Base-by-base conservation (phyloP, 805 yeast genomes). In the Candida corydali region DNA sequence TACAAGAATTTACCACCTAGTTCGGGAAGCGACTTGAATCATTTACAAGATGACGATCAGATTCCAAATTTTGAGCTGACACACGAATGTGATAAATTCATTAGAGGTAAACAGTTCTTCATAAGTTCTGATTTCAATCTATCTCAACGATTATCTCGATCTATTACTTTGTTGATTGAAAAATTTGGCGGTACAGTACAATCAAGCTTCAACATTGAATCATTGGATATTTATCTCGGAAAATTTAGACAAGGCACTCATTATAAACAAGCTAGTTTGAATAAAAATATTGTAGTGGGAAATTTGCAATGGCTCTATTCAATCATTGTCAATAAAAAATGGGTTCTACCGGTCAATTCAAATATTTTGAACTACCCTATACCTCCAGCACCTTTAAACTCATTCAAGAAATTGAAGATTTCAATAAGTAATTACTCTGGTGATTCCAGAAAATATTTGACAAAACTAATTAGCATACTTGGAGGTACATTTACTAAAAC, bases 371-470 rank as follows among this genome's bases (percentile, higher is more conserved):
- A 84, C 49, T 78, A 79, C 50, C 98, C 98, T 0, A 64, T 69
- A 3, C 80, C 78, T 5, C 53, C 56, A 16, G 63, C 55, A 1
- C 78, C 78, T 0, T 47, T 86, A 2, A 64, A 73, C 1, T 77
- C 69, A 4, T 75, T 83, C 66, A 60, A 62, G 11, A 69, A 73
- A n/a, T 55, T 78, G 26, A 61, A 69, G 3, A 73, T 87, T 8
- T 71, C 87, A 8, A 74, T 86, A 3, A 81, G 96, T 0, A 86
- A 87, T 49, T 88, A 85, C 52, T 75, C 83, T 16, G 97, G 97
- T 0, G 93, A 84, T 51, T 84, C 95, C 1, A 63, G 98, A 29
- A 62, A 66, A 26, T 91, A 86, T 49, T 59, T 93, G 24, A 78
- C 80, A 37, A 69, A 69, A 32, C 62, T 91, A 9, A 75, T 83